These are phyloP conservation scores for Botrytis porri DNA, from an alignment of 2,329 filamentous ascomycete genomes.

Conservation along the genomic window DNA sequence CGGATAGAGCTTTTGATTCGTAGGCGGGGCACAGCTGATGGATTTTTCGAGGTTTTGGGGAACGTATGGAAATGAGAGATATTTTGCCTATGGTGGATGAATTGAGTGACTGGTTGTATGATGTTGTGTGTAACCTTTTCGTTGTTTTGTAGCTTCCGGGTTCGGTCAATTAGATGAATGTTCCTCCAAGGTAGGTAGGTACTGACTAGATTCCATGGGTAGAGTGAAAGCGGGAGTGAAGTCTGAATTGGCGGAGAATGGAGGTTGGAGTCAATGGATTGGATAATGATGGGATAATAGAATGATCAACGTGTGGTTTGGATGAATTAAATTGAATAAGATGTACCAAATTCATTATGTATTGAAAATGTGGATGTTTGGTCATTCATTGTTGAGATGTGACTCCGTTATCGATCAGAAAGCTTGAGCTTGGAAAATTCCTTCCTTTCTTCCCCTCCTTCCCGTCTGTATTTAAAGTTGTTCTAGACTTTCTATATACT, in stretches of 20 bases:
- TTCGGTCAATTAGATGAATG: neutral
- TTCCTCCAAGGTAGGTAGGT: neutral
- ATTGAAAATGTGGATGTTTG: neutral
- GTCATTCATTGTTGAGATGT: neutral
- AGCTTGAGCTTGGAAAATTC: neutral
- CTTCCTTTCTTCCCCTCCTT: neutral
- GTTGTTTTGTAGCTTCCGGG: neutral
- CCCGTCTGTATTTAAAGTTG: neutral
- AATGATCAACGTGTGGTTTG: neutral
- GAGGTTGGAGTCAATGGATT: neutral
- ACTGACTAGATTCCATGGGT: neutral
- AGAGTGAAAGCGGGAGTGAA: neutral
- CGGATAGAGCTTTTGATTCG: neutral
- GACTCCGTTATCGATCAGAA: constrained; percentile 14
- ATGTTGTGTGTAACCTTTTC: neutral
- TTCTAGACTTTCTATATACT: neutral
- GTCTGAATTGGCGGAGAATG: neutral
- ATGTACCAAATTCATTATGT: neutral
- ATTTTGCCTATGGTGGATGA: neutral
- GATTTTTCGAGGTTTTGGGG: neutral
- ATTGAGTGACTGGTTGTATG: neutral
- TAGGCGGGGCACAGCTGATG: constrained; percentile 7
- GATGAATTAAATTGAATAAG: neutral
- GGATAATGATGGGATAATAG: neutral
- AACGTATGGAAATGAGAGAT: neutral